phyloP scores from a whole-genome alignment of 148 eudicot species.

The Fagopyrum esculentum region DNA sequence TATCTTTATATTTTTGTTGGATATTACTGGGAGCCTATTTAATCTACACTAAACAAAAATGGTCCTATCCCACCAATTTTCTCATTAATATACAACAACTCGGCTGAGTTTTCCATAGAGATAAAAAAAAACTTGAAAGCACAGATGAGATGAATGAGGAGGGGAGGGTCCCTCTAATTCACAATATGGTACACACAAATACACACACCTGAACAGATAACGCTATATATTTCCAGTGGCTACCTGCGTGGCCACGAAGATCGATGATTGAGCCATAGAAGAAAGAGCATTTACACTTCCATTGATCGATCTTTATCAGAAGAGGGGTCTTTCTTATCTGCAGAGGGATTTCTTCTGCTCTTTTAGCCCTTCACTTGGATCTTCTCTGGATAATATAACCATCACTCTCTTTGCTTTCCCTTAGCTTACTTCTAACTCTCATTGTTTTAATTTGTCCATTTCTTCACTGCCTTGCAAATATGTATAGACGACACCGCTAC shows the following conservation, averaged over 20 bases:
- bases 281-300: not conserved
- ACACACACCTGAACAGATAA: not conserved
- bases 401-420: constrained; percentile 9
- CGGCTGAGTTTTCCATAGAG: no score
- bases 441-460: constrained; percentile 1
- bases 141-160: not conserved
- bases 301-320: not conserved
- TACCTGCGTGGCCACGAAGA: not conserved
- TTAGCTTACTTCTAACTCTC: not conserved
- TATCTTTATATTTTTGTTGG: no score
- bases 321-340: constrained; percentile 33
- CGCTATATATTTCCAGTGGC: not conserved
- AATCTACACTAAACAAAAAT: no score
- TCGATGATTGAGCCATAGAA: not conserved
- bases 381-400: constrained; percentile 46
- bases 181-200: not conserved
- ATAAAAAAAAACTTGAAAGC: not conserved
- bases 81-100: no score
- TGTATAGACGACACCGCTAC: not conserved
- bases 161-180: not conserved
- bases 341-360: constrained; percentile 48
- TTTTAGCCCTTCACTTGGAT: constrained; percentile 91
- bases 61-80: no score
- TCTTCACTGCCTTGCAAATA: not conserved
- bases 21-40: no score